Base-by-base conservation (phyloP, 306 rosid genomes). In the Abrus precatorius region DNA sequence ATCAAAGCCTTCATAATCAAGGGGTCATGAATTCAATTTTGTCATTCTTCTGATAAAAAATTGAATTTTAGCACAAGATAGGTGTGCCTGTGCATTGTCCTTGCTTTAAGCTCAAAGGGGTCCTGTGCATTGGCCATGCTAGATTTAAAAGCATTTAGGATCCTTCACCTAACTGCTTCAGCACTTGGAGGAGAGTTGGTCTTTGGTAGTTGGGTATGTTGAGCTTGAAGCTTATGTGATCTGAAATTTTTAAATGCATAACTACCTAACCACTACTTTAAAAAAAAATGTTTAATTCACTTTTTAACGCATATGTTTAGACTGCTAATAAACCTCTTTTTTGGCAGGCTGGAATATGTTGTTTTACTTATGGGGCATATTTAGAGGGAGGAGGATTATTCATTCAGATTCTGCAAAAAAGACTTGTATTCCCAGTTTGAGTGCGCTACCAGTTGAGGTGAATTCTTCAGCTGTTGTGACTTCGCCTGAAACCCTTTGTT, bases 311-410 rank as follows among this genome's bases (percentile, higher is more conserved):
- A 6, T 38, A 13, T 59, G 65, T 55, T 40, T 12, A 36, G 56
- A 67, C 52, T 74, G 73, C 77, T 83, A 61, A 77, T 50, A 20
- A 28, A 76, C 64, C 53, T 84, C 66, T 76, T 68, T 50, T 74
- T 86, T 71, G 33, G 80, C 93, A 95, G 99, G 97, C 85, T 95
- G 99, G 99, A 95, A 95, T 89, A 92, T 84, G 88, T 80, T 95
- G 63, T 91, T 87, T 83, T 95, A 82, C 91, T 83, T 95, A 69
- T 95, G 99, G 99, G 99, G 99, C 34, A 91, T 92, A 69, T 92
- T 95, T 85, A 90, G 87, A 85, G 95, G 95, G 57, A 84, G 81
- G 74, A 92, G 85, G 86, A 63, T 53, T 62, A 86, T 78, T 81
- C 76, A 85, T 82, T 76, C 89, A 56, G 92, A 91, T 79, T 88